phyloP scores from a whole-genome alignment of 208 protist species.

The Lotmaria passim region DNA sequence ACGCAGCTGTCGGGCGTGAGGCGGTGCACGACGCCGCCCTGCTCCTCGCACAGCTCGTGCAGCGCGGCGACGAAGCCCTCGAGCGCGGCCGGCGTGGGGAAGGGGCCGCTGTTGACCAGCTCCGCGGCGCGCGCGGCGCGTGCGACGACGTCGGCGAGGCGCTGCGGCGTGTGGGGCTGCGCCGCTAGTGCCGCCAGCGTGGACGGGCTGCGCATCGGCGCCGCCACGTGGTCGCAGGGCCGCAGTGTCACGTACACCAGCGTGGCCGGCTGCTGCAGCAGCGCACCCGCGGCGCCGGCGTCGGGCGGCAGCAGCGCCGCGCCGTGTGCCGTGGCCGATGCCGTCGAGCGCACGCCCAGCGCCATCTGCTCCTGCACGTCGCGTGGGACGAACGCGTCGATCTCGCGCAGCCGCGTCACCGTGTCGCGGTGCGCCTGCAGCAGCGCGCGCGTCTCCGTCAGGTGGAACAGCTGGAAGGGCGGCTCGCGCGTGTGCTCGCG shows the following conservation, averaged over 20 bases:
- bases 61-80: neutral
- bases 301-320: no score
- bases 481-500: constrained; percentile 1
- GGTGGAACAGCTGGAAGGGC: neutral
- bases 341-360: neutral
- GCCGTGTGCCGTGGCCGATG: no score
- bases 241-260: neutral
- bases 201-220: neutral
- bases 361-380: neutral
- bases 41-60: constrained; percentile 1
- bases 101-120: constrained; percentile 11
- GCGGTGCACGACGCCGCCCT: neutral
- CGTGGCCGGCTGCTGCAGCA: no score
- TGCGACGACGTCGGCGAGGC: constrained; percentile 2
- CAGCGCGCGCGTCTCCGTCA: constrained; percentile 24
- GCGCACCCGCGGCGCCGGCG: neutral
- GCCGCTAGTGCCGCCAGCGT: neutral
- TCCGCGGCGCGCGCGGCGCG: neutral
- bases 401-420: constrained; percentile 24
- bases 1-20: neutral
- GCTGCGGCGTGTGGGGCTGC: neutral
- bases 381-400: constrained; percentile 30
- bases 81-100: constrained; percentile 9
- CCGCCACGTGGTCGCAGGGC: neutral
- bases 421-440: neutral